These are phyloP conservation scores for Colletotrichum siamense DNA, from an alignment of 2,329 filamentous ascomycete species.

Conservation along the genomic window DNA sequence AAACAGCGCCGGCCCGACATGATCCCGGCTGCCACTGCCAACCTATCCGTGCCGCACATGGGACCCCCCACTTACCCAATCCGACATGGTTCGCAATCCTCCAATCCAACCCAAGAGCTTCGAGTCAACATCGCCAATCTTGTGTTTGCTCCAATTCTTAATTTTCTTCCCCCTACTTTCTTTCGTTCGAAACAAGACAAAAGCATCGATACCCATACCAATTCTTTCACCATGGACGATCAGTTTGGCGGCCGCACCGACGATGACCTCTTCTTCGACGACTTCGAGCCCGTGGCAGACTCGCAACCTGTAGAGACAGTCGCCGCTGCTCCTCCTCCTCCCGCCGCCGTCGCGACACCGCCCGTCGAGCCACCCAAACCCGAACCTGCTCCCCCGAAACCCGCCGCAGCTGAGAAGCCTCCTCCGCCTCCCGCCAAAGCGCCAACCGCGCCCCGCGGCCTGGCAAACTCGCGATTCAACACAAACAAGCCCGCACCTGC, in stretches of 20 bases:
- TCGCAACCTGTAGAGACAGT: neutral
- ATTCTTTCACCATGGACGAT: slow-evolving; percentile 54
- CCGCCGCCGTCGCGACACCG: slow-evolving; percentile 4
- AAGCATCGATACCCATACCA: neutral
- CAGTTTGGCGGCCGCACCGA: slow-evolving; percentile 67
- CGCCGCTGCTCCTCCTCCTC: neutral
- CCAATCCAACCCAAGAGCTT: neutral
- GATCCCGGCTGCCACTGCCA: neutral
- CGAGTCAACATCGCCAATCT: slow-evolving; percentile 10
- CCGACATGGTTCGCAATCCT: neutral
- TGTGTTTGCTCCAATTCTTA: neutral
- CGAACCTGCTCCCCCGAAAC: neutral
- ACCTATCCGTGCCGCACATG: neutral
- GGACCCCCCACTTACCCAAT: slow-evolving; percentile 13
- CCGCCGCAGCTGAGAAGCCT: neutral
- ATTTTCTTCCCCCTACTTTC: neutral
- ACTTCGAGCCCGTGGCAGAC: slow-evolving; percentile 55
- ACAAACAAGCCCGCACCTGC: slow-evolving; percentile 12
- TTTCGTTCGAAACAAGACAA: neutral
- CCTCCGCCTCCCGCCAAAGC: neutral
- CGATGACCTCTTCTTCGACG: slow-evolving; percentile 67
- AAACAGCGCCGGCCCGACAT: neutral
- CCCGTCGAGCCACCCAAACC: slow-evolving; percentile 1
- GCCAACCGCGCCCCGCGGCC: slow-evolving; percentile 4
- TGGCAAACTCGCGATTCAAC: slow-evolving; percentile 12